Base-by-base conservation (phyloP, 116 monocot genomes). In the Cymodocea nodosa region DNA sequence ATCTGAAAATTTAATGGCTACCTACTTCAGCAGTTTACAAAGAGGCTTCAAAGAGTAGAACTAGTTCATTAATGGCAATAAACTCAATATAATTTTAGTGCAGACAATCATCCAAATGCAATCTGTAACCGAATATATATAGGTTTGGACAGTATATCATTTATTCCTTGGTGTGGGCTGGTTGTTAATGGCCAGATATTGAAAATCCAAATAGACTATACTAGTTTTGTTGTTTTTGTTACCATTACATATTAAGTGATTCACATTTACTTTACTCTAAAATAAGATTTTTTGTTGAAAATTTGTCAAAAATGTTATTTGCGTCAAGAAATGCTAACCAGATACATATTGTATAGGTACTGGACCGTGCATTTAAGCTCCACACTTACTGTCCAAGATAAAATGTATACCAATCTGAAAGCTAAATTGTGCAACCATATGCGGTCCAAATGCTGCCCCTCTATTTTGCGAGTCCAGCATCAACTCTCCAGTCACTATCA, bases 21-120 rank as follows among this genome's bases (percentile, higher is more conserved):
- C 72, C 44, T 89, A 92, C 68, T 81, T 87, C 19, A 66, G 69
- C 53, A 78, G 92, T 73, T 62, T 99, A 71, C 52, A 63, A 57
- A 83, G 89, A 79, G 99, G 99, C 8, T 92, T 92, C 51, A 74
- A 66, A 53, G 76, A 83, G 52, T 92, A 87, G 23, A 99, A 99
- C 66, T 86, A 92, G 66, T 86, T 54, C 50, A 92, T 89, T 92
- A 99, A 99, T 63, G 51, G 52, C 34, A 40, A 76, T 12, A 99
- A 99, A 62, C 92, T 84, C 76, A 79, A 86, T 22, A 10, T 77
- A 4, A 87, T 81, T 99, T 99, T 75, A 69, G 81, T 63, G 36
- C 75, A 1, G 71, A 55, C 23, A 37, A 57, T 34, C 52, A 74
- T 39, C 55, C 40, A 7, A n/a, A 53, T 10, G 34, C 23, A 75